Base-by-base conservation (phyloP, 768 basidiomycete genomes). In the Suillus weaverae region DNA sequence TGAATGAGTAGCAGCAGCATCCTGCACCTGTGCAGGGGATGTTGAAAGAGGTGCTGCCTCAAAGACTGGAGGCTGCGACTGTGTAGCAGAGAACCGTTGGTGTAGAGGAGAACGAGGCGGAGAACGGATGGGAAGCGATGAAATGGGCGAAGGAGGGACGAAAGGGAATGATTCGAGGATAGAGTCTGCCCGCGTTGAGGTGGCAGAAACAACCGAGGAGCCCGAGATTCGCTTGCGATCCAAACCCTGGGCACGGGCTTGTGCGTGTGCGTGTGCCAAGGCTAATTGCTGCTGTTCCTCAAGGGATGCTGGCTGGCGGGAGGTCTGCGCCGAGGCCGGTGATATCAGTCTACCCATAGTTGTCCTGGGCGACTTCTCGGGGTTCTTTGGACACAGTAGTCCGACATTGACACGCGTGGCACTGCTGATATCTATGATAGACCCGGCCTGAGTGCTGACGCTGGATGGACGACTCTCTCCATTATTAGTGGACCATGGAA, bases 101-200 rank as follows among this genome's bases (percentile, higher is more conserved):
- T 77, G 81, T 22, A 90, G 79, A 9, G 92, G 91, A 11, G 91
- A 92, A 63, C 87, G 86, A 43, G 89, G 89, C 6, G 90, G 90
- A 4, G 90, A 87, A 66, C 91, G 82, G 69, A 87, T 79, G 11
- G 91, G 92, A 61, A 89, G 82, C 68, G 91, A 86, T n/a, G 91
- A 92, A 65, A 94, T 93, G 7, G 93, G 93, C 9, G 92, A 93
- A 1, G 93, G 93, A 30, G 93, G 93, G 10, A 95, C 92, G 73
- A 95, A 94, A 41, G 91, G 91, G 82, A 95, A 95, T 16, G 86
- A 89, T 75, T 93, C 92, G 33, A 94, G 82, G 68, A 94, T 92
- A 4, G 92, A 94, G 72, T 94, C 92, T 33, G 91, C 90, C 57
- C 85, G 84, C 3, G 89, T 89, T 11, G 90, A 90, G 16, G 89